A percentile compares a stretch with the other conserved stretches of the same genome.
These are phyloP conservation scores for Zarea fungicola DNA, from an alignment of 2,329 filamentous ascomycete species.

Conservation along the genomic window DNA sequence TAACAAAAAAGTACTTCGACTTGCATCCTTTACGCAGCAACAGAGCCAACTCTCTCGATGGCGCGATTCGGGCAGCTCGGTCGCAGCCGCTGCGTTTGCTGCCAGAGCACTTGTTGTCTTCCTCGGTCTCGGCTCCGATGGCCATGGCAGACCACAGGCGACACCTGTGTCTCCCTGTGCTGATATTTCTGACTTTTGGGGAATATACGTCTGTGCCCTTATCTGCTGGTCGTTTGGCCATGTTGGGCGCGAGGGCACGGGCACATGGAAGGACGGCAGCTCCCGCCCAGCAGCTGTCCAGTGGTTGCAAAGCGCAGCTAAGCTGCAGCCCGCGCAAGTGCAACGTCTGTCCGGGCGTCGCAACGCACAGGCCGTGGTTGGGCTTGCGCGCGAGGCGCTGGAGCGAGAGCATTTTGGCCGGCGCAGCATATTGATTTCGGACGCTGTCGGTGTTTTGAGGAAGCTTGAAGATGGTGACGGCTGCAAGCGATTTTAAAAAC, in stretches of 20 bases:
- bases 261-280: slow-evolving; percentile 17
- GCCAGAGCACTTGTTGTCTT: slow-evolving; percentile 46
- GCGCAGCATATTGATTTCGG: slow-evolving; percentile 45
- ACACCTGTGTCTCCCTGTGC: slow-evolving; percentile 20
- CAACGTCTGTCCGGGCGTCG: slow-evolving; percentile 32
- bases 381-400: slow-evolving; percentile 41
- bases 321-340: slow-evolving; percentile 34
- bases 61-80: slow-evolving; percentile 40
- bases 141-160: background rate
- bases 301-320: slow-evolving; percentile 38
- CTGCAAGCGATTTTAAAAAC: slow-evolving; percentile 36
- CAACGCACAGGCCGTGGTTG: slow-evolving; percentile 43
- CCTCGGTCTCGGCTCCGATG: slow-evolving; percentile 26
- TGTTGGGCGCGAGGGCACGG: slow-evolving; percentile 16
- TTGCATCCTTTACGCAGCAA: slow-evolving; percentile 40
- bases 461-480: slow-evolving; percentile 43
- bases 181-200: slow-evolving; percentile 49
- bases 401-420: slow-evolving; percentile 45
- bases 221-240: slow-evolving; percentile 56
- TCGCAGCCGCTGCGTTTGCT: slow-evolving; percentile 44
- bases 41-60: slow-evolving; percentile 42
- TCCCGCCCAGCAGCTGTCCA: slow-evolving; percentile 25
- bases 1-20: slow-evolving; percentile 44
- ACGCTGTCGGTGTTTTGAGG: slow-evolving; percentile 48
- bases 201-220: slow-evolving; percentile 50